Evolutionary conservation across 2,329 filamentous ascomycete species (phyloP), one percentile per base, ranked within the genome.

Genomic region (Fusarium sp.): DNA sequence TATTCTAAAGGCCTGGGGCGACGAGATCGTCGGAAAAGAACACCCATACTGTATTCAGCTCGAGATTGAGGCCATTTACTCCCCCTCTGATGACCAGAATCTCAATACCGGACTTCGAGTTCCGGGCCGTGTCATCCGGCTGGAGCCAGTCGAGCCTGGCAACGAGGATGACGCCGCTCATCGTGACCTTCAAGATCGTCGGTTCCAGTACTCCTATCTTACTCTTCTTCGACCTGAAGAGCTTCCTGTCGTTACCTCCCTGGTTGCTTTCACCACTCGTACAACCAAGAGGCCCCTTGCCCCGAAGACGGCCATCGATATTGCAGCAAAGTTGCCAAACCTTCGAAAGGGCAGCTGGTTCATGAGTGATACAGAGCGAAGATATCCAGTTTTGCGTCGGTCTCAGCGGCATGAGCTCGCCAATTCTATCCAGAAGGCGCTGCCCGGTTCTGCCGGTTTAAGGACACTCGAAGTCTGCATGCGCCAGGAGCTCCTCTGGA

Each of bases 1-100:
- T 31, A 62, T 72, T 29, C 54, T 75, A 5, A 67, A 68, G 38
- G 50, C 58, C 6, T 78, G 76, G 76, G 73, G 77, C 8, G 52
- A 66, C 5, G 64, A 45, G 20, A 64, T 38, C 24, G 37, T 22
- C 24, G 70, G 64, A 27, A 42, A 37, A 37, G 59, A 73, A 40
- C 64, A 60, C 56, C 60, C 62, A 47, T 73, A 71, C 58, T 72
- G 62, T 20, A 70, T 74, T 35, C 38, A 52, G 40, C 67, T 74
- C 16, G 66, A 70, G 24, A 64, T 74, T 27, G 64, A 70, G 52
- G 64, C 64, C 13, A 38, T 72, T 10, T 72, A 68, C 50, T 72
- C 67, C 13, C 56, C 64, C 31, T 58, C 70, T 8, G 64, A 74
- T 57, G 62, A 65, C 57, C 70, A 61, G n/a, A 59, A 70, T 14